phyloP scores from a whole-genome alignment of 345 rosid genomes.

The Pistacia integerrima region DNA sequence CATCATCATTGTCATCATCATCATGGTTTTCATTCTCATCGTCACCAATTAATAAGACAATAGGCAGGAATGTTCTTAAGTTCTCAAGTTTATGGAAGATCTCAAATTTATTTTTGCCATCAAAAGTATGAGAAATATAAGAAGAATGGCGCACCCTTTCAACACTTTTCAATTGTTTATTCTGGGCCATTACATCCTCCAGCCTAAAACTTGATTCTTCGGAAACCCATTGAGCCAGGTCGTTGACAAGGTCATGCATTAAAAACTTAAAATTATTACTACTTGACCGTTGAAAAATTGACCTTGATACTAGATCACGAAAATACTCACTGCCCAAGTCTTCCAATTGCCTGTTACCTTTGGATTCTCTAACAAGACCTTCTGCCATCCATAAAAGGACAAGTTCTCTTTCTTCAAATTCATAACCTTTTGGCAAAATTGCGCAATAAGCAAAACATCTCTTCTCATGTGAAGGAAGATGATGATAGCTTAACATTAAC shows the following conservation, averaged over 20 bases:
- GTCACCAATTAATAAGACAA: background rate
- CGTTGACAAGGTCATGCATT: conserved; percentile 26
- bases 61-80: background rate
- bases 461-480: conserved; percentile 31
- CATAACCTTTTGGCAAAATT: background rate
- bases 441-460: conserved; percentile 34
- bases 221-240: background rate
- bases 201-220: background rate
- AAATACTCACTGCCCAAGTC: conserved; percentile 6
- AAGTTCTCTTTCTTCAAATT: background rate
- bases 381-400: conserved; percentile 29
- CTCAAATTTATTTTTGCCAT: background rate
- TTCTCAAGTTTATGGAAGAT: background rate
- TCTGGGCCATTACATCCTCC: background rate
- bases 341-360: background rate
- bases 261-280: background rate
- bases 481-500: background rate
- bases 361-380: conserved; percentile 18
- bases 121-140: background rate
- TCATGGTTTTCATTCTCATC: too few species aligned
- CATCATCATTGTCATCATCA: too few species aligned
- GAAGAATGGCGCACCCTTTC: conserved; percentile 3
- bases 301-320: background rate
- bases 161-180: too few species aligned
- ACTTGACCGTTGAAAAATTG: background rate